Base-by-base conservation (phyloP, 2,329 filamentous ascomycete genomes). In the Phaeosphaeriaceae sp. region DNA sequence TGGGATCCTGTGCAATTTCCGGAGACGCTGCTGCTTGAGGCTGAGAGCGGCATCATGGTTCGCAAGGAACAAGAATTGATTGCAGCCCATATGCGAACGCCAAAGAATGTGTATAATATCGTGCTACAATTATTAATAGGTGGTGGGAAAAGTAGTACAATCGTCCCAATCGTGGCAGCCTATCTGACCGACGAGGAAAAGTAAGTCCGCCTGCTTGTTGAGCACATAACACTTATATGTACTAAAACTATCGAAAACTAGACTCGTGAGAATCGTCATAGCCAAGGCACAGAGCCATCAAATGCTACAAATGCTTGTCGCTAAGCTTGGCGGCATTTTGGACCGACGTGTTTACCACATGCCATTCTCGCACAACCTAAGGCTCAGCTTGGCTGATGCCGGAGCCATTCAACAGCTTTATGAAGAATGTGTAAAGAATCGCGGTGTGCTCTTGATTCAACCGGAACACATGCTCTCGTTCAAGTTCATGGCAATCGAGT, bases 401-500 rank as follows among this genome's bases (percentile, higher is more conserved):
- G 5, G 47, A 0, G 30, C 42, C 0, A 77, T 88, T 3, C 47
- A 58, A 0, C 3, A 55, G 0, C 68, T 82, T 0, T 78, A 77
- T 9, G 6, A 67, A 0, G 69, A 79, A 7, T 88, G 84, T 40
- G 77, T 77, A 56, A n/a, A 50, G 0, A 63, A 66, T 0, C 77
- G 83, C 0, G 85, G 85, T 0, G 70, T 89, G 0, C 58, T 89
- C 0, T 68, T 89, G 0, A 73, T 84, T 0, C 84, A 87, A 28
- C 86, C 86, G 0, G 85, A 88, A 56, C 82, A 88, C 48, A 63
- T 87, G 0, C 66, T 89, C 0, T 89, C 86, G 0, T 83, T 88
- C 39, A 78, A 86, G 54, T 73, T 89, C 0, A 83, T 87, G 76
- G 82, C 81, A 0, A 63, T 85, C 0, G 84, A 88, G 48, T 74